phyloP scores from a whole-genome alignment of 352 stramenopile genomes.

The Phytophthora chlamydospora region DNA sequence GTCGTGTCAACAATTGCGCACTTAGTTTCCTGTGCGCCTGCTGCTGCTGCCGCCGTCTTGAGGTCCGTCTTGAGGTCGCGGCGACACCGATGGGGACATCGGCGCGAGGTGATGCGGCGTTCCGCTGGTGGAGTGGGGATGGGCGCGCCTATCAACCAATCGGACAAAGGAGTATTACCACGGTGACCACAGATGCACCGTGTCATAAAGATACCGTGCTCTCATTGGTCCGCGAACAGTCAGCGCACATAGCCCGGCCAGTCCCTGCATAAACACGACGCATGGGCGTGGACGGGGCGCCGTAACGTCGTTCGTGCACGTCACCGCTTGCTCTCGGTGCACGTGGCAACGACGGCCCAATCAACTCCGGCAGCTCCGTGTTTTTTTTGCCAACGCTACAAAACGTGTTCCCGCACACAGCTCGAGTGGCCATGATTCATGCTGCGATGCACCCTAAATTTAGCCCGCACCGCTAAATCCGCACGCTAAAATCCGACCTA shows the following conservation, averaged over 20 bases:
- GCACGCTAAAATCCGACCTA: too few relatives aligned
- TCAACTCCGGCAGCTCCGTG: slow-evolving; percentile 23
- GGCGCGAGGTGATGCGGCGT: background rate
- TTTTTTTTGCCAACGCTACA: slow-evolving; percentile 7
- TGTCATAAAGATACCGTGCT: slow-evolving; percentile 21
- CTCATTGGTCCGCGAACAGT: slow-evolving; percentile 26
- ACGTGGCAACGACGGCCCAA: slow-evolving; percentile 36
- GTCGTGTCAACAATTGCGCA: background rate
- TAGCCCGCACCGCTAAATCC: too few relatives aligned
- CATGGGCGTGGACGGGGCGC: slow-evolving; percentile 4
- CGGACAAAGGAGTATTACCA: slow-evolving; percentile 20
- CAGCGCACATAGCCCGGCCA: background rate
- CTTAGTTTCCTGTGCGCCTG: too few relatives aligned
- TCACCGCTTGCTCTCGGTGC: slow-evolving; percentile 29
- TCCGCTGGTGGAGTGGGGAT: slow-evolving; percentile 31
- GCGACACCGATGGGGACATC: slow-evolving; percentile 23
- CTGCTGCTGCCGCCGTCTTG: slow-evolving; percentile 9
- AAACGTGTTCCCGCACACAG: slow-evolving; percentile 12
- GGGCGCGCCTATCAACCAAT: slow-evolving; percentile 24
- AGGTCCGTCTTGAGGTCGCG: slow-evolving; percentile 28
- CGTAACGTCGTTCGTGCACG: slow-evolving; percentile 19
- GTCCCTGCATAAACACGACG: slow-evolving; percentile 3
- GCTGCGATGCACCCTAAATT: background rate
- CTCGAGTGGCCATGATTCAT: slow-evolving; percentile 19
- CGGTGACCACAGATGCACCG: slow-evolving; percentile 25